These are phyloP conservation scores for Lactarius quietus DNA, from an alignment of 768 basidiomycete species.

Conservation along the genomic window DNA sequence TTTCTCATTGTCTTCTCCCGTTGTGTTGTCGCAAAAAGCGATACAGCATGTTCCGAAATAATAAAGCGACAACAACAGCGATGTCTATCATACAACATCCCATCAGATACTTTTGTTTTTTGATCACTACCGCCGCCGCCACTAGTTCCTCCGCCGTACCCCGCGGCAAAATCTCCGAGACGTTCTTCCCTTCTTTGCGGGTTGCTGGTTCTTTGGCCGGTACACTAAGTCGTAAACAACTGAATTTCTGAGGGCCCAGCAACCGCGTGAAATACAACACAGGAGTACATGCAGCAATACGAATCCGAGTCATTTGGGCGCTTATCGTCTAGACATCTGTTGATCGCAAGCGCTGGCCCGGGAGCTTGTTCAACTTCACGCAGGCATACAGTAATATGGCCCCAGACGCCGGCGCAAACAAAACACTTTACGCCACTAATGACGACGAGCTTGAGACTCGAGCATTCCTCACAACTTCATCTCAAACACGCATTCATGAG, in stretches of 20 bases:
- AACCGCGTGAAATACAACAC: neutral
- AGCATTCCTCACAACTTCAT: neutral
- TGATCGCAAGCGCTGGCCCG: neutral
- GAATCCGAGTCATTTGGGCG: neutral
- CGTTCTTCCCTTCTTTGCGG: neutral
- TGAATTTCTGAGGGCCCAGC: neutral
- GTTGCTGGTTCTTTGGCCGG: no score
- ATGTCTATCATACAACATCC: neutral
- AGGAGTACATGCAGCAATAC: no score
- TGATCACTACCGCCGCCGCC: slow-evolving; percentile 14
- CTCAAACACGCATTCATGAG: neutral
- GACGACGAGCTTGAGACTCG: neutral
- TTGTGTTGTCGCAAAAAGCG: neutral
- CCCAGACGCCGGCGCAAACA: slow-evolving; percentile 8
- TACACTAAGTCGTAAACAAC: neutral
- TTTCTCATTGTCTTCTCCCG: neutral
- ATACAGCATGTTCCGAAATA: neutral
- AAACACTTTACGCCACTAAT: neutral
- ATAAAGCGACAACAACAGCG: slow-evolving; percentile 7
- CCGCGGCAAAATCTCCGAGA: slow-evolving; percentile 18
- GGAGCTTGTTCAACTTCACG: neutral
- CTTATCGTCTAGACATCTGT: neutral
- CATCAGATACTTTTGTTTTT: slow-evolving; percentile 4
- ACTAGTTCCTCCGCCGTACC: slow-evolving; percentile 7
- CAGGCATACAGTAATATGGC: neutral